Conservation (phyloP, 2,329 filamentous ascomycete genomes). For the Colletotrichum truncatum region DNA sequence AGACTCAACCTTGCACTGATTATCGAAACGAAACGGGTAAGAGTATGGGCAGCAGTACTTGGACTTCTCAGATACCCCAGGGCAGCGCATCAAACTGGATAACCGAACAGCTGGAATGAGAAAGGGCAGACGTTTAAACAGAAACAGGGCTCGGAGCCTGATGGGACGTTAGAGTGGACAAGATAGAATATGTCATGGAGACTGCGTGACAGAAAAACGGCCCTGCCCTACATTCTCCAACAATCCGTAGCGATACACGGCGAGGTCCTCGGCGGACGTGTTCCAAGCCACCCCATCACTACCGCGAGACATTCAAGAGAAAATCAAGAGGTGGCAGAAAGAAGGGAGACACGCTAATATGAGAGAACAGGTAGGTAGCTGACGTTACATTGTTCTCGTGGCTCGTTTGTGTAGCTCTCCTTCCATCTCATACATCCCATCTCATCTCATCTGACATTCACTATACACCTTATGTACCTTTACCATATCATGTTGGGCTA, state of each 20-base stretch:
- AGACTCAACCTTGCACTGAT: background rate
- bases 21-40: conserved; percentile 26
- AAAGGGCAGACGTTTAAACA: background rate
- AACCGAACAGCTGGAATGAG: background rate
- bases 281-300: conserved; percentile 4
- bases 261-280: background rate
- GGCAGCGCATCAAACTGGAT: background rate
- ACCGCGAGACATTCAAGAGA: conserved; percentile 15
- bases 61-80: background rate
- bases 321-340: conserved; percentile 1
- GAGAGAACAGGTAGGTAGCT: conserved; percentile 3
- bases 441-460: conserved; percentile 7
- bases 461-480: conserved; percentile 1
- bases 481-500: background rate
- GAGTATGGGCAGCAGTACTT: conserved; percentile 25
- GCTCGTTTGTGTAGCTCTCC: conserved; percentile 7
- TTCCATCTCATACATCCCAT: conserved; percentile 21
- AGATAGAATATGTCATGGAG: background rate
- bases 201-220: background rate
- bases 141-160: background rate
- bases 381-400: conserved; percentile 8
- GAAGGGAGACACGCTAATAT: conserved; percentile 3
- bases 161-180: background rate
- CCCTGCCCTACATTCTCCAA: background rate
- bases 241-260: background rate